Percentiles rank a stretch among this genome's conserved stretches.
Conservation (phyloP, 345 rosid genomes). For the Theobroma cacao region DNA sequence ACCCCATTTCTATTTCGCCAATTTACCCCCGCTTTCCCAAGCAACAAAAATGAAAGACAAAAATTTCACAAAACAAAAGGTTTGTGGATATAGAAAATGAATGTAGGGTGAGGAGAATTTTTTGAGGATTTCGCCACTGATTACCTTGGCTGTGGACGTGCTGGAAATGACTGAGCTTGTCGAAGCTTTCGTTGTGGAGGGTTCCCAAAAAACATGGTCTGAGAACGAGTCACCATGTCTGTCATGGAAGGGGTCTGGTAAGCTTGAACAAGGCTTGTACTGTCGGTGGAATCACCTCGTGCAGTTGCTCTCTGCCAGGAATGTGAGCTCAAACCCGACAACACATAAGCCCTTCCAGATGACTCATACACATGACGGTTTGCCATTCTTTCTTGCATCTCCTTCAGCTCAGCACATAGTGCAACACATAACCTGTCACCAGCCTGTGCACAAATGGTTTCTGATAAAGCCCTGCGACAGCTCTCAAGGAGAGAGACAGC, state of each 20-base stretch:
- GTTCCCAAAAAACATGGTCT: constrained; percentile 54
- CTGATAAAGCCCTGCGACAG: constrained; percentile 50
- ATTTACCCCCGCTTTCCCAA: constrained; percentile 21
- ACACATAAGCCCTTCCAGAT: constrained; percentile 88
- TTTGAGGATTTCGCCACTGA: background rate
- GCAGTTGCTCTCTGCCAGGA: constrained; percentile 99
- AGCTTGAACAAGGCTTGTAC: constrained; percentile 64
- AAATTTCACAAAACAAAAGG: constrained; percentile 23
- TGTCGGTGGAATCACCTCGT: constrained; percentile 77
- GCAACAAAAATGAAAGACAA: constrained; percentile 19
- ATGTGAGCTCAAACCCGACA: constrained; percentile 94
- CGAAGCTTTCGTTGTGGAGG: constrained; percentile 61
- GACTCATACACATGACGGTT: constrained; percentile 74
- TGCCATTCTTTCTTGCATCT: constrained; percentile 94
- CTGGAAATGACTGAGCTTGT: constrained; percentile 69
- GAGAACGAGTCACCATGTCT: constrained; percentile 95
- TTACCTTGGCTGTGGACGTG: constrained; percentile 60
- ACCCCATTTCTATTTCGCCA: constrained; percentile 18
- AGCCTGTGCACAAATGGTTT: constrained; percentile 55
- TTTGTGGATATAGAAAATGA: constrained; percentile 24
- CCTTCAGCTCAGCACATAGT: constrained; percentile 79
- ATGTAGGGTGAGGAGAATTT: constrained; percentile 26
- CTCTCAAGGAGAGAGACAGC: constrained; percentile 74
- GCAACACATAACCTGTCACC: constrained; percentile 66
- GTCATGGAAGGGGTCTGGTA: constrained; percentile 94